Conservation (phyloP, 192 early-diverging fungal species). For the Umbelopsis vinacea region DNA sequence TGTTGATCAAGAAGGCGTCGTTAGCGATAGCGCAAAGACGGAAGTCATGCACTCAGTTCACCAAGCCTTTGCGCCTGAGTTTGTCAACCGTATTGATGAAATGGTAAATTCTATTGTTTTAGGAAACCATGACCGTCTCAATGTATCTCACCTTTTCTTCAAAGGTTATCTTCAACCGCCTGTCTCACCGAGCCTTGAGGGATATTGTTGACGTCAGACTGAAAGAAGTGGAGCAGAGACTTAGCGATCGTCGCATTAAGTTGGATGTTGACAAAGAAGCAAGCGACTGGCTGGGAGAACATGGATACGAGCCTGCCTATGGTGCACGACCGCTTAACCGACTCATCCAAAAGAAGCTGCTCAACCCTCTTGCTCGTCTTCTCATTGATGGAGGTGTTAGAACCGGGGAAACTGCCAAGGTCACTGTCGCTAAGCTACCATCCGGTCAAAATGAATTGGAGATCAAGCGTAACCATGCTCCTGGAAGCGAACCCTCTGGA, state of each 20-base stretch:
- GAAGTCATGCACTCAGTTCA: conserved; percentile 85
- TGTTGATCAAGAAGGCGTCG: conserved; percentile 26
- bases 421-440: conserved; percentile 33
- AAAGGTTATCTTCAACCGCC: conserved; percentile 71
- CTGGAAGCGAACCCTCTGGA: neutral
- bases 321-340: conserved; percentile 74
- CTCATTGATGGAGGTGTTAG: conserved; percentile 70
- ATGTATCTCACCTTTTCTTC: neutral
- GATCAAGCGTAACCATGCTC: conserved; percentile 38
- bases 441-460: conserved; percentile 29
- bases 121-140: neutral
- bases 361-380: conserved; percentile 62
- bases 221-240: conserved; percentile 62
- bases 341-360: conserved; percentile 63
- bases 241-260: conserved; percentile 58
- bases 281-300: conserved; percentile 65
- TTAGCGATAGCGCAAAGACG: conserved; percentile 37
- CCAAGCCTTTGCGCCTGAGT: conserved; percentile 85
- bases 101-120: conserved; percentile 54
- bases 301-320: conserved; percentile 71
- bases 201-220: conserved; percentile 79
- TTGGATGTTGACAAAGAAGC: conserved; percentile 60
- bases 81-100: conserved; percentile 96
- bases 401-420: conserved; percentile 54
- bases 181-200: conserved; percentile 66